Base-by-base conservation (phyloP, 495 filamentous ascomycete species). In the Tuber microsphaerosporum region DNA sequence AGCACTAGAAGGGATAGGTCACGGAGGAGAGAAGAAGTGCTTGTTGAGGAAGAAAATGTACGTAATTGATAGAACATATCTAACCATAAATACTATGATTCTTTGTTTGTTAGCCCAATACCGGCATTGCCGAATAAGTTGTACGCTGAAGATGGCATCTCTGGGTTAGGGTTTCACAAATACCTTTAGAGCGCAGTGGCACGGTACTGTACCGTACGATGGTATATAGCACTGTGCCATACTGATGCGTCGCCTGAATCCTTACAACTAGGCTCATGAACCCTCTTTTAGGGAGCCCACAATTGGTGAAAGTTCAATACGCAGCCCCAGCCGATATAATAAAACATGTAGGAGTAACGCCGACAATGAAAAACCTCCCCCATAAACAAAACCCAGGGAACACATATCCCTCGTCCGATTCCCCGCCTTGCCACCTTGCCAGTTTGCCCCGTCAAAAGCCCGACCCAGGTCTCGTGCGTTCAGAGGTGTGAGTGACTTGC, bases 1-100 rank as follows among this genome's bases (percentile, higher is more conserved):
- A 68, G 41, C 10, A 31, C 73, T 12, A 71, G 73, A 34, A 73
- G 69, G 26, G 76, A 75, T 3, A 73, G 56, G 61, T 79, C 77
- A 16, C 71, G 76, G 14, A 75, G 65, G 42, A 72, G 77, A 45
- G 77, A 73, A 17, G 51, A 71, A 12, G 26, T 19, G 26, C 56
- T 65, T 65, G 56, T 19, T 34, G 56, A 65, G 26, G 56, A 65
- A 65, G 56, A 65, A 26, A 65, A 65, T 65, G 26, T 31, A 65
- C 56, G 56, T 65, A 65, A 34, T 65, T 65, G 56, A 65, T 65
- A n/a, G 26, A n/a, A 34, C 14, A 34, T 65, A 65, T 65, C 34
- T 17, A 65, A 31, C 56, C 56, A 17, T n/a, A 34, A 65, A 65
- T 65, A 65, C 14, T 12, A 34, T 4, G 14, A 34, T 34, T 26